Conservation (phyloP, 2,329 filamentous ascomycete species). For the Neurospora crassa region DNA sequence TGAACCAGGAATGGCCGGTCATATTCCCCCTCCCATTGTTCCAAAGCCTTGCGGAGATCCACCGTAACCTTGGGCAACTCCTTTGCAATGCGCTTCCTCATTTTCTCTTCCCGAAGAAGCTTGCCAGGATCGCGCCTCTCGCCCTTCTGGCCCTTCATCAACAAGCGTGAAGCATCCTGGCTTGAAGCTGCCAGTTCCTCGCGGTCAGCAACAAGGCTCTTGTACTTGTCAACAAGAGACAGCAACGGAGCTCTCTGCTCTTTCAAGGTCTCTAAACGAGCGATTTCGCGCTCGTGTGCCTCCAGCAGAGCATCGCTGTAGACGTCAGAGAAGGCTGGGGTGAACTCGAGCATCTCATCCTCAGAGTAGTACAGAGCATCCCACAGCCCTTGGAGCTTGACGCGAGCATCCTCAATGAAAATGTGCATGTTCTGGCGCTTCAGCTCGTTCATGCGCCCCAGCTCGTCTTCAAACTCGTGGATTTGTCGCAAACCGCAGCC, state of each 20-base stretch:
- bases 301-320: slow-evolving; percentile 93
- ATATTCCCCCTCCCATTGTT: slow-evolving; percentile 88
- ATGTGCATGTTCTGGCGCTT: slow-evolving; percentile 92
- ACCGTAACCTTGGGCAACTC: slow-evolving; percentile 85
- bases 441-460: slow-evolving; percentile 76
- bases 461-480: slow-evolving; percentile 92
- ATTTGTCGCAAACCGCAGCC: slow-evolving; percentile 87
- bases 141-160: slow-evolving; percentile 85
- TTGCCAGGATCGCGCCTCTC: slow-evolving; percentile 93
- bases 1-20: slow-evolving; percentile 88
- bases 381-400: slow-evolving; percentile 89
- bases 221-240: slow-evolving; percentile 73
- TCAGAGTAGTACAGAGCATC: slow-evolving; percentile 89
- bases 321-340: slow-evolving; percentile 91
- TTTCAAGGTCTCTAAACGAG: slow-evolving; percentile 66
- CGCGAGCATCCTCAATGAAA: slow-evolving; percentile 90
- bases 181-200: slow-evolving; percentile 83
- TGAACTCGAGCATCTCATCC: slow-evolving; percentile 98
- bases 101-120: slow-evolving; percentile 91
- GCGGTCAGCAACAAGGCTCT: slow-evolving; percentile 71
- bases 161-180: slow-evolving; percentile 87
- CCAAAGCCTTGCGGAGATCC: slow-evolving; percentile 74
- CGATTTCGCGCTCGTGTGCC: slow-evolving; percentile 87
- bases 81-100: slow-evolving; percentile 94
- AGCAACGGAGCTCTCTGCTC: slow-evolving; percentile 83